Percentiles rank a stretch among this genome's conserved stretches.
phyloP scores from a whole-genome alignment of 2,329 filamentous ascomycete genomes.

The Alternaria sp. region DNA sequence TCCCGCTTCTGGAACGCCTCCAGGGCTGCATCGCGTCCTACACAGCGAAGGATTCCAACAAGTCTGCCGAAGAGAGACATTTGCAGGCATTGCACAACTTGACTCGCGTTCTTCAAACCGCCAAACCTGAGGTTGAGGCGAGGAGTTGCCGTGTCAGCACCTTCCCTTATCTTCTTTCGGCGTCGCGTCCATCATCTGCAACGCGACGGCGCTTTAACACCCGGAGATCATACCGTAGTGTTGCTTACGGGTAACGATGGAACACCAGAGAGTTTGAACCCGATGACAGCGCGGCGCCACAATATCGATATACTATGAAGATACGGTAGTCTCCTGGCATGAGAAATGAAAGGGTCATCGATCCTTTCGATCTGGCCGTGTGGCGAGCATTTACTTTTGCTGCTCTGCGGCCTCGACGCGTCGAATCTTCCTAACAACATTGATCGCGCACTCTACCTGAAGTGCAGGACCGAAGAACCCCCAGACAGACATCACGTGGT shows the following conservation, averaged over 20 bases:
- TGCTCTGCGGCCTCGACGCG: not conserved
- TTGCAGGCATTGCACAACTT: not conserved
- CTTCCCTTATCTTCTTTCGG: not conserved
- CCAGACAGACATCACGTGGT: not conserved
- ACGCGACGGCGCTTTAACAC: not conserved
- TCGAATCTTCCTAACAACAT: not conserved
- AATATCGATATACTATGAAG: not conserved
- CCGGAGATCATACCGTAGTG: not conserved
- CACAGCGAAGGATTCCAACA: not conserved
- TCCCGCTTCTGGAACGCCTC: not conserved
- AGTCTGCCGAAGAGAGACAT: not conserved
- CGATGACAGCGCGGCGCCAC: not conserved
- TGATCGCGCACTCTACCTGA: not conserved
- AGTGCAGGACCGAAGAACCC: not conserved
- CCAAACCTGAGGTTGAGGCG: not conserved
- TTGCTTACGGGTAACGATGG: not conserved
- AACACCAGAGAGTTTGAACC: too few species aligned
- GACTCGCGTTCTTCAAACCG: not conserved
- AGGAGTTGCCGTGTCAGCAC: not conserved
- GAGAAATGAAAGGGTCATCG: not conserved
- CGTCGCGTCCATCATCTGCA: not conserved
- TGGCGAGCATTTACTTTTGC: not conserved
- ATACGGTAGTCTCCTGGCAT: not conserved
- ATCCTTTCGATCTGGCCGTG: not conserved
- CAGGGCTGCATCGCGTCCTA: not conserved